A percentile compares a stretch with the other conserved stretches of the same genome.
Conservation (phyloP, 345 rosid species). For the Salix arbutifolia region DNA sequence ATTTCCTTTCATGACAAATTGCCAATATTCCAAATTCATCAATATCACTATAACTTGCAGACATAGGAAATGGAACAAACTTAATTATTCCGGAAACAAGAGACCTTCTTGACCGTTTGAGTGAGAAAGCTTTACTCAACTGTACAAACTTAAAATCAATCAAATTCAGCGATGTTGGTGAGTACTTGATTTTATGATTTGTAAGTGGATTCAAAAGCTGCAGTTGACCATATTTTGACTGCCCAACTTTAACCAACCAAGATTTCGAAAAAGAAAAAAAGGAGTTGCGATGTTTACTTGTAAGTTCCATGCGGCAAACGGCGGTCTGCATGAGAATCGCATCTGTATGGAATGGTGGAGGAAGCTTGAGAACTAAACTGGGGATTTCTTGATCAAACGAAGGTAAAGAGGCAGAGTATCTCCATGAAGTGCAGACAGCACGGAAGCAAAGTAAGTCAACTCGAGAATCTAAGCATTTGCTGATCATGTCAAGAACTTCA, state of each 20-base stretch:
- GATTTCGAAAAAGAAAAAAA: background rate
- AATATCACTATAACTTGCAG: background rate
- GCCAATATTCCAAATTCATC: background rate
- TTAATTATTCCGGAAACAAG: slow-evolving; percentile 12
- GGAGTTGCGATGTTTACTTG: background rate
- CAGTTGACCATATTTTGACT: slow-evolving; percentile 3
- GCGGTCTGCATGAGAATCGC: background rate
- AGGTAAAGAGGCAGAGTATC: background rate
- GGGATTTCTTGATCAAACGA: background rate
- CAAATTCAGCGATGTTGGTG: slow-evolving; percentile 1
- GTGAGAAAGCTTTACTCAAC: background rate
- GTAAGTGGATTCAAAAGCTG: slow-evolving; percentile 15
- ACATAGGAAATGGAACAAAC: slow-evolving; percentile 8
- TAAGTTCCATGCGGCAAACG: background rate
- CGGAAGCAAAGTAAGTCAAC: slow-evolving; percentile 3
- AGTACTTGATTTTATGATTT: background rate
- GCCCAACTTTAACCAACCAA: slow-evolving; percentile 9
- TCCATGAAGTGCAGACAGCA: slow-evolving; percentile 15
- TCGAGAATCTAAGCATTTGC: slow-evolving; percentile 4
- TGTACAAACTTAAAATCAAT: background rate
- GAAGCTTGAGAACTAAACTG: background rate
- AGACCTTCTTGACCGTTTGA: background rate
- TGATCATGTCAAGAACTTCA: background rate
- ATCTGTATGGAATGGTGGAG: background rate
- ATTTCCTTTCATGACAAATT: slow-evolving; percentile 20